phyloP scores from a whole-genome alignment of 495 filamentous ascomycete species.

The Podospora didyma region DNA sequence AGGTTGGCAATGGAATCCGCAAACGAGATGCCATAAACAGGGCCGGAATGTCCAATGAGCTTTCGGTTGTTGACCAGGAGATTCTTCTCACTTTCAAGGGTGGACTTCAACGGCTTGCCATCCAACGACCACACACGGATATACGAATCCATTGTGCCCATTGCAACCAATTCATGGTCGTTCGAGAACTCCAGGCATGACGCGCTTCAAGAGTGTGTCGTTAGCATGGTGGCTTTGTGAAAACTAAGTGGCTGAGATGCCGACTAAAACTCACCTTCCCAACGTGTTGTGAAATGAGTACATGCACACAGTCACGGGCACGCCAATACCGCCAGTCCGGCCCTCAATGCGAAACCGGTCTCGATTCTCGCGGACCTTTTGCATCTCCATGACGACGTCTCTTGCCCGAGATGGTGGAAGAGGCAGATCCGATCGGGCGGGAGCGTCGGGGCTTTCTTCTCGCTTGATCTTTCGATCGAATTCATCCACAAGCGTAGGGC shows the following conservation, averaged over 20 bases:
- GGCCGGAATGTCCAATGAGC: slow-evolving; percentile 85
- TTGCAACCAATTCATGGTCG: slow-evolving; percentile 78
- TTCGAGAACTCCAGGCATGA: slow-evolving; percentile 92
- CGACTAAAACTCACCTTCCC: slow-evolving; percentile 60
- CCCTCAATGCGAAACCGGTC: slow-evolving; percentile 82
- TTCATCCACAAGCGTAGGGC: slow-evolving; percentile 65
- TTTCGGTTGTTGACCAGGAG: slow-evolving; percentile 59
- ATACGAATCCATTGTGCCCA: slow-evolving; percentile 87
- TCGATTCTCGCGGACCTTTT: slow-evolving; percentile 88
- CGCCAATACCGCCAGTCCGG: slow-evolving; percentile 72
- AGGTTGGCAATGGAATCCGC: slow-evolving; percentile 65
- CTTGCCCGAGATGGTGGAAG: slow-evolving; percentile 79
- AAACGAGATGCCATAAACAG: slow-evolving; percentile 86
- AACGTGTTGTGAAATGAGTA: slow-evolving; percentile 96
- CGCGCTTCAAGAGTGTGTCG: slow-evolving; percentile 52
- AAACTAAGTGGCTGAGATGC: not conserved
- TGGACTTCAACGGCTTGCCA: slow-evolving; percentile 62
- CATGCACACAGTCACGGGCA: slow-evolving; percentile 84
- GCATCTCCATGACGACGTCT: slow-evolving; percentile 90
- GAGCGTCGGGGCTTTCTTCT: slow-evolving; percentile 81
- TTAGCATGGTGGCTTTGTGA: slow-evolving; percentile 1
- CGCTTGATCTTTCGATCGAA: slow-evolving; percentile 82
- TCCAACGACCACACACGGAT: slow-evolving; percentile 90
- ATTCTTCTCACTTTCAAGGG: slow-evolving; percentile 34
- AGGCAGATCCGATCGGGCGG: slow-evolving; percentile 71